These are phyloP conservation scores for Rosa lucieae DNA, from an alignment of 306 rosid genomes.

Conservation along the genomic window DNA sequence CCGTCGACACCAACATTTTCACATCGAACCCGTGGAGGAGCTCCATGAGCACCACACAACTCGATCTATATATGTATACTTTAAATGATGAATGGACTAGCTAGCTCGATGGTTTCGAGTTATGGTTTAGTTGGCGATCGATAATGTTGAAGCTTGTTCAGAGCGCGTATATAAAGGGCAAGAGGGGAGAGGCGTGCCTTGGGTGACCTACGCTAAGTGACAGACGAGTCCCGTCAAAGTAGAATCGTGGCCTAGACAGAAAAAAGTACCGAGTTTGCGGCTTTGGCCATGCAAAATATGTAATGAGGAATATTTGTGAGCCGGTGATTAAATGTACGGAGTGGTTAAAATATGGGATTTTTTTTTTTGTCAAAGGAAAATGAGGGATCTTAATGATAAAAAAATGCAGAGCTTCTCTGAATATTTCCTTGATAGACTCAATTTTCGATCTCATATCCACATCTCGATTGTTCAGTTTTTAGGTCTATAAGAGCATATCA, in stretches of 20 bases:
- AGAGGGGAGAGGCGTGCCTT: neutral
- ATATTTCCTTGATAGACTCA: too few relatives aligned
- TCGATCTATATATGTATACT: neutral
- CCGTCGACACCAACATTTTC: neutral
- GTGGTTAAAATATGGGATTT: too few relatives aligned
- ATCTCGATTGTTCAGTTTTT: too few relatives aligned
- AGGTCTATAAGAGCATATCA: too few relatives aligned
- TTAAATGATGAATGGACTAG: neutral
- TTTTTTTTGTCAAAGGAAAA: too few relatives aligned
- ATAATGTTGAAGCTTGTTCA: neutral
- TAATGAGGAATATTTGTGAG: neutral
- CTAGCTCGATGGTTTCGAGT: neutral
- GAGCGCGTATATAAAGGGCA: neutral
- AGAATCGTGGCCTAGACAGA: neutral
- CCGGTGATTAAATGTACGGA: too few relatives aligned
- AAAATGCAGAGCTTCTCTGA: too few relatives aligned
- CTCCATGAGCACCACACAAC: slow-evolving; percentile 1
- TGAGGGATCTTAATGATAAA: too few relatives aligned
- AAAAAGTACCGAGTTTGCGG: neutral
- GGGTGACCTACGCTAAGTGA: neutral
- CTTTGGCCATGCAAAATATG: too few relatives aligned
- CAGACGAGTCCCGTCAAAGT: neutral
- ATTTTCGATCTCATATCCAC: too few relatives aligned
- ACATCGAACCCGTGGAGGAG: neutral
- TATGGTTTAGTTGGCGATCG: neutral